Conservation (phyloP, 2,329 filamentous ascomycete genomes). For the Emergomyces orientalis region DNA sequence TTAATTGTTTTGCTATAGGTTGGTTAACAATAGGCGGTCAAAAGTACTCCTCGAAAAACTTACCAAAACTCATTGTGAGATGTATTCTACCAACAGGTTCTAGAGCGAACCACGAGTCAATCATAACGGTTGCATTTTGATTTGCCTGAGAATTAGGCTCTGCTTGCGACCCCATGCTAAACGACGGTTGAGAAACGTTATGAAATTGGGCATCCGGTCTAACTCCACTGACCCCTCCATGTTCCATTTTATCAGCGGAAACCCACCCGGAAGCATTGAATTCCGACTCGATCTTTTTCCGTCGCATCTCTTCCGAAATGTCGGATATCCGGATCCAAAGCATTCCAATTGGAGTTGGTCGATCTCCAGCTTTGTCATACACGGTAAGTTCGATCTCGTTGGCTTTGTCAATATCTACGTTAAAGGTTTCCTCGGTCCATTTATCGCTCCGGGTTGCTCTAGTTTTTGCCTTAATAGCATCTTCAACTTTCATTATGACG, state of each 20-base stretch:
- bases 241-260: conserved; percentile 88
- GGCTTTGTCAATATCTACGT: conserved; percentile 91
- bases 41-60: conserved; percentile 15
- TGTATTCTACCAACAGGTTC: conserved; percentile 91
- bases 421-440: conserved; percentile 87
- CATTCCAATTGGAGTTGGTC: conserved; percentile 85
- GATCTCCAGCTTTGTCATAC: conserved; percentile 88
- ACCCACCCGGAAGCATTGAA: conserved; percentile 94
- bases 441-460: conserved; percentile 74
- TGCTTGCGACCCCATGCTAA: background rate
- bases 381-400: conserved; percentile 98
- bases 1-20: conserved; percentile 64
- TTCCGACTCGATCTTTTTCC: conserved; percentile 94
- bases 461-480: conserved; percentile 80
- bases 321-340: conserved; percentile 95
- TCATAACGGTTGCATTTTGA: conserved; percentile 37
- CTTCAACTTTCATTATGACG: conserved; percentile 93
- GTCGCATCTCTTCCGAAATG: conserved; percentile 92
- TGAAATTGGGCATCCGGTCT: conserved; percentile 48
- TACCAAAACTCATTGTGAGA: conserved; percentile 75
- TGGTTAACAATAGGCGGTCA: conserved; percentile 15
- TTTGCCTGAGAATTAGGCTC: conserved; percentile 11
- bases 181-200: conserved; percentile 26
- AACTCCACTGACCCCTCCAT: conserved; percentile 37
- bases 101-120: conserved; percentile 94